Base-by-base conservation (phyloP, 495 filamentous ascomycete genomes). In the Xylaria nigripes region DNA sequence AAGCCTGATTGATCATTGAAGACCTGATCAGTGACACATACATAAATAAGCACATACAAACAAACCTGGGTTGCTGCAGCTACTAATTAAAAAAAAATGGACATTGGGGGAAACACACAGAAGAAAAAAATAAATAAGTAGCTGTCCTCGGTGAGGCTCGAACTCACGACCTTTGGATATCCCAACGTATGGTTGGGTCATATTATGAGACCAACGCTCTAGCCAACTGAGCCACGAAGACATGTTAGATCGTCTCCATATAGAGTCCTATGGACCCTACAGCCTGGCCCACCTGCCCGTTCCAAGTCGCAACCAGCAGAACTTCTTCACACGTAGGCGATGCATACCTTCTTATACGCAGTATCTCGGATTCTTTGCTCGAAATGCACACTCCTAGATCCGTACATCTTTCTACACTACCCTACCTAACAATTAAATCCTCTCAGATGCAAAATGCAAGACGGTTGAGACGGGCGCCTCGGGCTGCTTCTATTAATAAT, bases 81-180 rank as follows among this genome's bases (percentile, higher is more conserved):
- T 4, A 29, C 5, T 30, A 30, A 30, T 30, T 4, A 10, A 30
- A 30, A 30, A 30, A 30, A 5, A 30, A 30, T 5, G 27, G 10
- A n/a, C n/a, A n/a, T n/a, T 30, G 27, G 4, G 10, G 27, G 7
- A 3, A n/a, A 23, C 2, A 19, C 32, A 3, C 23, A 24, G 15
- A 46, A 4, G n/a, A n/a, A 46, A 27, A n/a, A 29, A 46, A 46
- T 29, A 7, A 48, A 36, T 36, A 48, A 27, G 9, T 6, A 51
- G 13, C 0, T 55, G 52, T 55, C 52, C 52, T 55, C 52, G 52
- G 52, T 55, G 52, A 55, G 52, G 52, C 52, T 55, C 52, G 52
- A 55, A 55, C 52, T 55, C 52, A 55, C 52, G 52, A 55, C 52
- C 52, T 55, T 55, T 55, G 52, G 52, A 55, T 55, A 55, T 40